Evolutionary conservation across 495 filamentous ascomycete species (phyloP), one percentile per base, ranked within the genome.

Genomic region (Ramalina intermedia): DNA sequence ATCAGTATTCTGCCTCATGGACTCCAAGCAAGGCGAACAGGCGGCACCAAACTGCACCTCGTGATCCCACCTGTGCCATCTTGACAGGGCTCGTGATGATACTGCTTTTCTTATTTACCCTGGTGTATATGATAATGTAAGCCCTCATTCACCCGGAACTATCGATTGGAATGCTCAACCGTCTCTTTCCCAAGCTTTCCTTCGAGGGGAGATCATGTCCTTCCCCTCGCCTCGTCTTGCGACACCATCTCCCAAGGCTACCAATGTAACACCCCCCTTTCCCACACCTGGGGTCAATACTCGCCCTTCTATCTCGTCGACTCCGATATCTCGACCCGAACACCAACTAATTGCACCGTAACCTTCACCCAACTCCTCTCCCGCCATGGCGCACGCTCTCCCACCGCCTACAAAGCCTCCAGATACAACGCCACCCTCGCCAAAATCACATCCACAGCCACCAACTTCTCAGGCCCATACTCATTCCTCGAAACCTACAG

Each of bases 281-380:
- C 84, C 4, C 85, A 83, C 51, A 73, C 64, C 49, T 93, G 86
- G 87, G 87, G 87, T 46, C 84, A 87, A 58, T 91, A 94, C 63
- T 85, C 85, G 18, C 85, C 87, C 13, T 88, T 76, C 62, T 93
- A 82, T 67, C 71, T 76, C 0, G 77, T 88, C 2, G 50, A 58
- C 21, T 83, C 84, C 0, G 61, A 74, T 6, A 70, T 86, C 38
- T 66, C 74, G 4, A 51, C 69, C 1, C 61, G 66, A 1, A 56
- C 83, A 4, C 86, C 86, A 1, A 36, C 66, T 3, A 65, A 66
- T 23, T 94, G 87, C 67, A 61, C 74, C 41, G 59, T 90, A 51
- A 87, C 78, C 35, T 89, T 91, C 60, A 86, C 73, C 9, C 84
- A 89, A 55, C 62, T 87, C 14, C 72, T 94, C 47, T 84, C 83